Evolutionary conservation across 2,329 filamentous ascomycete genomes (phyloP).

Genomic region (Botrytis cinerea): DNA sequence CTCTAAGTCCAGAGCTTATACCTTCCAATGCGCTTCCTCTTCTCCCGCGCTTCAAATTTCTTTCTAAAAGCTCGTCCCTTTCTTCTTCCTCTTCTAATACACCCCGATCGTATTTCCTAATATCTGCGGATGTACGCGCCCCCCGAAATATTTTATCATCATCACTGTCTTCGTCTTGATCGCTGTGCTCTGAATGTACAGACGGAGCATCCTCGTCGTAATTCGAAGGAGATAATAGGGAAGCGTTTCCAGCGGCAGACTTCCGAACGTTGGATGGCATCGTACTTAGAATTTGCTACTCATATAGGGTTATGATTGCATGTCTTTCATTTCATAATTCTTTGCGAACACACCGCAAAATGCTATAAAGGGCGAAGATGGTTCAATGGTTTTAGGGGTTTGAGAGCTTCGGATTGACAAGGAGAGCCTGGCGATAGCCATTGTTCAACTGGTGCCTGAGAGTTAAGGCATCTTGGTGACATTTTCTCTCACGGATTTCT

Average conservation of each 20-base stretch:
- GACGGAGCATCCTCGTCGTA: conserved; percentile 60
- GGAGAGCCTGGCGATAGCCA: neutral
- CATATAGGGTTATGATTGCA: neutral
- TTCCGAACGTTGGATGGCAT: conserved; percentile 25
- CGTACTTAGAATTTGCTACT: neutral
- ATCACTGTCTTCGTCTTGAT: conserved; percentile 75
- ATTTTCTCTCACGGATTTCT: neutral
- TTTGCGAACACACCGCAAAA: neutral
- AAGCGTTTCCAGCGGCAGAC: conserved; percentile 28
- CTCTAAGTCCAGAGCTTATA: conserved; percentile 45
- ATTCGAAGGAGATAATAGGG: conserved; percentile 38
- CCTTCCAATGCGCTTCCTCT: conserved; percentile 35
- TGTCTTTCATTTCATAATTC: conserved; percentile 8
- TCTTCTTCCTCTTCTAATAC: conserved; percentile 78
- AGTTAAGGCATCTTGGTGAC: neutral
- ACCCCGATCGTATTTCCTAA: conserved; percentile 67
- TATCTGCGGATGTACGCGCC: conserved; percentile 68
- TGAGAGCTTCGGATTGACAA: neutral
- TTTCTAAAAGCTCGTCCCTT: conserved; percentile 59
- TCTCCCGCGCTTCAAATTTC: conserved; percentile 46
- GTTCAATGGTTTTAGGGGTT: neutral
- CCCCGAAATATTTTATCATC: conserved; percentile 69
- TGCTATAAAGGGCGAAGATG: neutral
- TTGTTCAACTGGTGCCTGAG: neutral
- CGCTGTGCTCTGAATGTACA: conserved; percentile 61